Evolutionary conservation across 1,284 basidiomycete genomes (phyloP).

Genomic region (Trichosporon asahii): DNA sequence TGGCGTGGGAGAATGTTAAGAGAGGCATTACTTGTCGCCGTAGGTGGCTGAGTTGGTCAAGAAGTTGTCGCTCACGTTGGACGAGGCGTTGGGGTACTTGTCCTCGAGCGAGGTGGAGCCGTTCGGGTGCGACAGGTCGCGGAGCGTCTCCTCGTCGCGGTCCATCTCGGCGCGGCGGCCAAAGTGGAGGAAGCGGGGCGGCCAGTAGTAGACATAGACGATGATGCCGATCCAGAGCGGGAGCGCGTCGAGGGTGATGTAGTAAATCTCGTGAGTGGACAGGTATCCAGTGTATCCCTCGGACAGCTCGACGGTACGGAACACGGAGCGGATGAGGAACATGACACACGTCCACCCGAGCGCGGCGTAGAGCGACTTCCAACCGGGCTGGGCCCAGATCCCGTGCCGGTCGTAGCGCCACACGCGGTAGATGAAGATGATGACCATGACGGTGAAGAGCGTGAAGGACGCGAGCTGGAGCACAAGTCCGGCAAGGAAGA

Average conservation of each 20-base stretch:
- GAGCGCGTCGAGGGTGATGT: slow-evolving; percentile 64
- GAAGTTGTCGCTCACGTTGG: not conserved
- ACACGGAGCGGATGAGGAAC: slow-evolving; percentile 59
- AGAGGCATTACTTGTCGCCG: not conserved
- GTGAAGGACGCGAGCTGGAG: slow-evolving; percentile 63
- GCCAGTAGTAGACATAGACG: slow-evolving; percentile 43
- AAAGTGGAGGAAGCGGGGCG: slow-evolving; percentile 17
- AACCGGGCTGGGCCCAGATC: slow-evolving; percentile 50
- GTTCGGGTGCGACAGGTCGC: not conserved
- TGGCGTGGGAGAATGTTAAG: not conserved
- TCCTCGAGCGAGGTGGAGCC: not conserved
- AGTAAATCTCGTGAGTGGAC: slow-evolving; percentile 62
- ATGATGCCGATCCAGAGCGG: slow-evolving; percentile 60
- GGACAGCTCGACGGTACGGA: slow-evolving; percentile 64
- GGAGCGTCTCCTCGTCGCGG: not conserved
- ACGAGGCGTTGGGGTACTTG: not conserved
- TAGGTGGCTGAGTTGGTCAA: not conserved
- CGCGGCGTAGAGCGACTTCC: slow-evolving; percentile 60
- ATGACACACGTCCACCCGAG: slow-evolving; percentile 59
- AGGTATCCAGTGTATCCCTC: slow-evolving; percentile 63
- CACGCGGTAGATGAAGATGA: slow-evolving; percentile 61
- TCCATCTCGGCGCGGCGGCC: slow-evolving; percentile 13
- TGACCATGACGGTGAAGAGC: slow-evolving; percentile 59
- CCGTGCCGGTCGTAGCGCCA: slow-evolving; percentile 30
- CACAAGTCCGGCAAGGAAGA: slow-evolving; percentile 62